A percentile compares a stretch with the other conserved stretches of the same genome.
Conservation (phyloP, 495 filamentous ascomycete species). For the Hypoxylon fragiforme region DNA sequence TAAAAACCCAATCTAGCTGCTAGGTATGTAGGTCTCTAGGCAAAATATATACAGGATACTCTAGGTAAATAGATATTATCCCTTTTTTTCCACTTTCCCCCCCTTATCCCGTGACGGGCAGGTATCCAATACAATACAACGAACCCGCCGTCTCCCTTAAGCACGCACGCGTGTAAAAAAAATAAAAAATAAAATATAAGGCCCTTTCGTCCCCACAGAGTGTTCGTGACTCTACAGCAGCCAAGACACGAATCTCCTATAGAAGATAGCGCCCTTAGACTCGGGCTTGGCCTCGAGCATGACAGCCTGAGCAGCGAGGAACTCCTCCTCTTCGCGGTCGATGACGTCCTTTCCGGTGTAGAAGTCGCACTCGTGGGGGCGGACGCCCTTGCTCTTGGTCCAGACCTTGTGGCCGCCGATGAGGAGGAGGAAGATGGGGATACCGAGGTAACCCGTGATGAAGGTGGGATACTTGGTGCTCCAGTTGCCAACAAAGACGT, state of each 20-base stretch:
- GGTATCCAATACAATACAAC: too few species aligned
- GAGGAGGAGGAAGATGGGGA: constrained; percentile 74
- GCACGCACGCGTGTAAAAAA: too few species aligned
- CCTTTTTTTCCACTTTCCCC: too few species aligned
- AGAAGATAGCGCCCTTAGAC: constrained; percentile 51
- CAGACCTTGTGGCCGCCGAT: constrained; percentile 71
- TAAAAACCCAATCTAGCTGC: too few species aligned
- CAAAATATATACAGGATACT: too few species aligned
- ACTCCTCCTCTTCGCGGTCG: constrained; percentile 73
- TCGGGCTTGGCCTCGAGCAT: constrained; percentile 43
- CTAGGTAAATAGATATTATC: too few species aligned
- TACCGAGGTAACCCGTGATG: constrained; percentile 80
- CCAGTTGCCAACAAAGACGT: constrained; percentile 63
- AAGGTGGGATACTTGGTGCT: constrained; percentile 71
- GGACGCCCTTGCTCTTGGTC: constrained; percentile 55
- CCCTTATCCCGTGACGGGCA: too few species aligned
- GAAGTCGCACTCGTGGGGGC: constrained; percentile 65
- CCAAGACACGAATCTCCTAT: constrained; percentile 66
- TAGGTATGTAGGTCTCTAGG: too few species aligned
- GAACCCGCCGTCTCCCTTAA: too few species aligned
- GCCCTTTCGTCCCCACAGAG: neutral
- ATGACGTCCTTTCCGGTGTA: constrained; percentile 73
- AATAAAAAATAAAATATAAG: too few species aligned
- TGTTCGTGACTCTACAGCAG: constrained; percentile 56
- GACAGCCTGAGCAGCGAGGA: constrained; percentile 58